Evolutionary conservation across 2,329 filamentous ascomycete species (phyloP).

Genomic region (Paracoccidioides lutzii): DNA sequence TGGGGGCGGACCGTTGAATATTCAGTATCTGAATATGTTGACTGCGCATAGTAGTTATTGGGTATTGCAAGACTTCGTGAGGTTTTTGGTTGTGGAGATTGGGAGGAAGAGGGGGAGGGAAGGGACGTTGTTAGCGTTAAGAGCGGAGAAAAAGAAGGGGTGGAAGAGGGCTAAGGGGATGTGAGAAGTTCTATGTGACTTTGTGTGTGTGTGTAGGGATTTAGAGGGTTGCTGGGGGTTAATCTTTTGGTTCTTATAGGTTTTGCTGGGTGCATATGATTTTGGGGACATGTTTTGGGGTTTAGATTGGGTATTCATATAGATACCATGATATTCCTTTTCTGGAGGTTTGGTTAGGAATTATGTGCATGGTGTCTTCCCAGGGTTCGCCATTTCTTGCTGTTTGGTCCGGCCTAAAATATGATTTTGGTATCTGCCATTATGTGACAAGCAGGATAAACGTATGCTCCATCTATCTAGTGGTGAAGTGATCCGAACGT

Average conservation of each 20-base stretch:
- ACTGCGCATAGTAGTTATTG: slow-evolving; percentile 93
- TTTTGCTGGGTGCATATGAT: too few species aligned
- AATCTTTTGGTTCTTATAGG: neutral
- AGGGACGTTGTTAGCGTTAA: slow-evolving; percentile 40
- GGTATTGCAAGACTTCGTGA: slow-evolving; percentile 74
- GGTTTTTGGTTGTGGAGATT: slow-evolving; percentile 79
- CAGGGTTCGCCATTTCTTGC: neutral
- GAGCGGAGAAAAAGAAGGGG: slow-evolving; percentile 40
- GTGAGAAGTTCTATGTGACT: neutral
- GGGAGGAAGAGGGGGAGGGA: slow-evolving; percentile 59
- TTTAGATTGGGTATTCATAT: neutral
- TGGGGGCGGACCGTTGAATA: slow-evolving; percentile 75
- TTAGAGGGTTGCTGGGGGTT: neutral
- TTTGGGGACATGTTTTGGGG: neutral
- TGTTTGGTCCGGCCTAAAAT: neutral
- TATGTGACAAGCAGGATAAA: neutral
- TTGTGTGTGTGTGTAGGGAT: neutral
- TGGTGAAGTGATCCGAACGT: neutral
- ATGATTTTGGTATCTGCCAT: neutral
- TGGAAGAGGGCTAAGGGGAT: slow-evolving; percentile 32
- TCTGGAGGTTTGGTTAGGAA: neutral
- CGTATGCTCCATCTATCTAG: neutral
- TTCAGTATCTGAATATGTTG: slow-evolving; percentile 95
- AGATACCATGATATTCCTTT: neutral
- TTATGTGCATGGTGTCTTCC: neutral